A percentile compares a stretch with the other conserved stretches of the same genome.
Evolutionary conservation across 164 flowering plant species (phyloP).

Genomic region (Akebia trifoliata): DNA sequence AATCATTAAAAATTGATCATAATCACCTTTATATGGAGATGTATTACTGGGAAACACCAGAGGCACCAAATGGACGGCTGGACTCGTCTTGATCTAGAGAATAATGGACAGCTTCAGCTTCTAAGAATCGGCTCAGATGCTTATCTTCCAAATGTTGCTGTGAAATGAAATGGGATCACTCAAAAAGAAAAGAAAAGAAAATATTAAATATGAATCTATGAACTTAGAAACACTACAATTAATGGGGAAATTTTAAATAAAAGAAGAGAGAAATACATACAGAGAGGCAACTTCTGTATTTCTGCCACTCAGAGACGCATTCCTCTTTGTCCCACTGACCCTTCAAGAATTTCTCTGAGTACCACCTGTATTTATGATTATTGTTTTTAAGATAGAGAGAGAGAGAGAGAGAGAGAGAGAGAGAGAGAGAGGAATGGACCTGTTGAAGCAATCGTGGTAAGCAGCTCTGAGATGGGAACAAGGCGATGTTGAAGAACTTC

Average conservation of each 20-base stretch:
- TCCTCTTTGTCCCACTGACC: conserved; percentile 86
- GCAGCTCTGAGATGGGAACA: conserved; percentile 75
- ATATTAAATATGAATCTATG: not conserved
- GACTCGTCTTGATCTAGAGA: conserved; percentile 22
- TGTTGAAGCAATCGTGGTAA: conserved; percentile 81
- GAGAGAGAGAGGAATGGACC: conserved; percentile 23
- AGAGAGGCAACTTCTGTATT: conserved; percentile 77
- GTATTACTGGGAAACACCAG: conserved; percentile 18
- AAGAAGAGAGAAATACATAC: conserved; percentile 28
- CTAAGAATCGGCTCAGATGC: conserved; percentile 61
- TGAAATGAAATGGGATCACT: conserved; percentile 1
- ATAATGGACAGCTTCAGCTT: conserved; percentile 39
- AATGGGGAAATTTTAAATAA: not conserved
- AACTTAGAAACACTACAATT: not conserved
- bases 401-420: not conserved
- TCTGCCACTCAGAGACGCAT: conserved; percentile 72
- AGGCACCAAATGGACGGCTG: conserved; percentile 16
- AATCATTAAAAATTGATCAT: not conserved
- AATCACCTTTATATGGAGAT: not conserved
- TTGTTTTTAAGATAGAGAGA: no score
- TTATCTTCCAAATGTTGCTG: conserved; percentile 84
- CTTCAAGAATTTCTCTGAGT: conserved; percentile 78
- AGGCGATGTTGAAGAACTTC: conserved; percentile 49
- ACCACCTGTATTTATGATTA: conserved; percentile 49
- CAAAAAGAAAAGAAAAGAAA: not conserved